phyloP scores from a whole-genome alignment of 805 yeast genomes.

The Saccharomycopsis lassenensis region DNA sequence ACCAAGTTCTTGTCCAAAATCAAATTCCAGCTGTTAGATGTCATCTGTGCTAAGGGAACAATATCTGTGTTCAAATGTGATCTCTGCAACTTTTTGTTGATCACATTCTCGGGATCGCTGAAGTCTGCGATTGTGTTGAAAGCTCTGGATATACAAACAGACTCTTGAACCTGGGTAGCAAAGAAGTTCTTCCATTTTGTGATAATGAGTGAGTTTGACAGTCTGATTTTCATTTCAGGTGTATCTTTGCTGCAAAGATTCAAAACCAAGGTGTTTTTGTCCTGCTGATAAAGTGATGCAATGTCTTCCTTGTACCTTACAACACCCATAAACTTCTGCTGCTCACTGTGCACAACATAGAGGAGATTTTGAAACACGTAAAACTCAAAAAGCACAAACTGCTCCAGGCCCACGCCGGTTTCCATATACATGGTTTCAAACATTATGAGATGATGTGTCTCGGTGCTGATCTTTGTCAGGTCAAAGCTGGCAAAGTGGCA shows the following conservation, averaged over 20 bases:
- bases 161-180: conserved; percentile 9
- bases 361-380: conserved; percentile 27
- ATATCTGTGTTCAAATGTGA: too few relatives aligned
- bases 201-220: conserved; percentile 24
- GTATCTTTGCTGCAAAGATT: conserved; percentile 30
- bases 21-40: conserved; percentile 40
- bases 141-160: neutral
- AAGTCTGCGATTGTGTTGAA: neutral
- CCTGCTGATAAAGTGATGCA: conserved; percentile 22
- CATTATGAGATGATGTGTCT: conserved; percentile 11
- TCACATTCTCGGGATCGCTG: too few relatives aligned
- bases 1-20: conserved; percentile 25
- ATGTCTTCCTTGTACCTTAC: conserved; percentile 30
- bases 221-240: conserved; percentile 33
- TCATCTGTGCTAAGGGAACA: conserved; percentile 34
- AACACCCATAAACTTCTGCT: conserved; percentile 29
- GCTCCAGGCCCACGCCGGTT: conserved; percentile 30
- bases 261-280: conserved; percentile 24
- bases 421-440: conserved; percentile 27
- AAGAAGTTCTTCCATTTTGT: conserved; percentile 33
- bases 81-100: neutral
- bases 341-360: conserved; percentile 20
- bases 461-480: conserved; percentile 1
- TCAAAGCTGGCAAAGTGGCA: conserved; percentile 5
- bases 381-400: conserved; percentile 30